Percentiles rank a stretch among this genome's conserved stretches.
These are phyloP conservation scores for Diutina ranongensis DNA, from an alignment of 1,139 yeast genomes.

Conservation along the genomic window DNA sequence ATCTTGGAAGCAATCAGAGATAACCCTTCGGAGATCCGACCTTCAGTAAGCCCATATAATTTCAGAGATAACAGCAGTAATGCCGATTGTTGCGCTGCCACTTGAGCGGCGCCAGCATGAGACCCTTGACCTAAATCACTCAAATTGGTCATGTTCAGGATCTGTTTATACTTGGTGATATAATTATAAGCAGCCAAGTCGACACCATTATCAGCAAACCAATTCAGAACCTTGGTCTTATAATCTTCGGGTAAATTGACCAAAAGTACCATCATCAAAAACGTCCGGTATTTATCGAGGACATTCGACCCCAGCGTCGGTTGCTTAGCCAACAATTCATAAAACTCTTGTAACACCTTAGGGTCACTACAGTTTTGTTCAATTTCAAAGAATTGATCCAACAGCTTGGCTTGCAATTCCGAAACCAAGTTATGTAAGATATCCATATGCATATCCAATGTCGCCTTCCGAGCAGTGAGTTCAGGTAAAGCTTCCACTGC, in stretches of 20 bases:
- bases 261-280: conserved; percentile 55
- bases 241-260: conserved; percentile 54
- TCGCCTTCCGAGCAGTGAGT: conserved; percentile 74
- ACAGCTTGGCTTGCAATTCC: conserved; percentile 71
- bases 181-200: conserved; percentile 53
- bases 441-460: conserved; percentile 95
- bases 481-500: conserved; percentile 92
- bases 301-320: conserved; percentile 43
- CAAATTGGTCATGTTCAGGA: neutral
- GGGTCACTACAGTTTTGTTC: conserved; percentile 69
- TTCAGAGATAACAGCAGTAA: conserved; percentile 67
- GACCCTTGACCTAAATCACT: neutral
- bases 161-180: conserved; percentile 68
- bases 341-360: conserved; percentile 46
- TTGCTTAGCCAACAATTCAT: conserved; percentile 36
- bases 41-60: conserved; percentile 77
- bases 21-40: conserved; percentile 63
- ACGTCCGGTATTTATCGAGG: conserved; percentile 78
- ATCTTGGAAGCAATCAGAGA: conserved; percentile 84
- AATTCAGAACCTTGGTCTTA: conserved; percentile 51
- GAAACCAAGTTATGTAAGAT: conserved; percentile 76
- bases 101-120: conserved; percentile 8
- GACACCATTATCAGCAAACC: conserved; percentile 31
- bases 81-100: conserved; percentile 36
- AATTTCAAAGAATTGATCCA: conserved; percentile 86